Conservation (phyloP, 192 early-diverging fungal species). For the Diversispora epigaea region DNA sequence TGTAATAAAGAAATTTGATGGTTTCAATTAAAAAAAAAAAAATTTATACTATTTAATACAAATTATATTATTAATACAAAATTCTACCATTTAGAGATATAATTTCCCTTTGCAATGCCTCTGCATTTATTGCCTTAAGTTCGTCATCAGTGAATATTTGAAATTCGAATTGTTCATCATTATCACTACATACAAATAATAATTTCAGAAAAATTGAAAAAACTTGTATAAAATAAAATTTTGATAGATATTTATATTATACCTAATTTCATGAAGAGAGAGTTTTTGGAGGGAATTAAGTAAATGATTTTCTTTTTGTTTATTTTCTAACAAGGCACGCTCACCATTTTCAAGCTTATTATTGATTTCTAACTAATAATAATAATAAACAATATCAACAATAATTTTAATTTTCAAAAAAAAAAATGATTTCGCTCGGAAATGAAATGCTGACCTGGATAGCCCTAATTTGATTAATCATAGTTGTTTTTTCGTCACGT, state of each 20-base stretch:
- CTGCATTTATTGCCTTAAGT: constrained; percentile 63
- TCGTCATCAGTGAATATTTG: constrained; percentile 60
- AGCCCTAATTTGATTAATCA: constrained; percentile 66
- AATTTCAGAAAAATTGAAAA: neutral
- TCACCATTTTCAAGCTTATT: constrained; percentile 69
- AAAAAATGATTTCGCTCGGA: constrained; percentile 3
- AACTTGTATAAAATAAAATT: constrained; percentile 9
- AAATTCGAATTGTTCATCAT: constrained; percentile 52
- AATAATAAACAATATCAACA: constrained; percentile 17
- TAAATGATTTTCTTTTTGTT: constrained; percentile 60
- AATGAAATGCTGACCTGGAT: constrained; percentile 50
- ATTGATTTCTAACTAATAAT: constrained; percentile 49
- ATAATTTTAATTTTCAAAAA: neutral
- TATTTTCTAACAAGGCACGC: constrained; percentile 55
- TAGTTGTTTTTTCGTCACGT: constrained; percentile 62
- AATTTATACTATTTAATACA: neutral
- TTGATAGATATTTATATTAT: constrained; percentile 29
- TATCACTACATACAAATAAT: neutral
- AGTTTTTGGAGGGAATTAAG: constrained; percentile 46
- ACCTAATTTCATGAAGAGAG: constrained; percentile 55
- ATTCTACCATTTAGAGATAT: constrained; percentile 43
- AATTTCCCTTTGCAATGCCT: constrained; percentile 69
- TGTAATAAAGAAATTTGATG: neutral
- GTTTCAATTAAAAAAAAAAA: neutral
- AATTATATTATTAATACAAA: neutral